Base-by-base conservation (phyloP, 164 flowering plant genomes). In the Vitis labrusca region DNA sequence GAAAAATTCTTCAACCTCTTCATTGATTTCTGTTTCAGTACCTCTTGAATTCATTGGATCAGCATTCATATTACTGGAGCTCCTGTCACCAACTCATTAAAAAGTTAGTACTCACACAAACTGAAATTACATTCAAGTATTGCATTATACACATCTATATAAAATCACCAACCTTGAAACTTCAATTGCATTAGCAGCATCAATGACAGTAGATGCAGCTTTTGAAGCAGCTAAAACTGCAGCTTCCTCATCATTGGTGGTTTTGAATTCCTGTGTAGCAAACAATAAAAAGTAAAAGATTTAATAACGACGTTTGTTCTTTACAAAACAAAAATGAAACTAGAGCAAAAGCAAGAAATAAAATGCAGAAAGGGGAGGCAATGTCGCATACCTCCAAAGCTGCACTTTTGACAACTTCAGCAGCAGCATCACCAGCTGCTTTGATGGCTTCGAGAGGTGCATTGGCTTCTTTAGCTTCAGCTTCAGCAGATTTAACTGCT, bases 361-460 rank as follows among this genome's bases (percentile, higher is more conserved):
- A 60, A 55, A 51, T 10, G n/a, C 13, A 54, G 5, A 60, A 44
- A 51, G 5, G 29, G 50, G 16, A 1, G 10, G 29, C 8, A 47
- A 61, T 10, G 27, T n/a, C 56, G 64, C 70, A 19, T 63, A 91
- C 99, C 88, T 96, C 99, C 53, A 84, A 72, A 65, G 97, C 98
- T 72, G 97, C 85, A 88, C 77, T 82, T 74, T 89, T 96, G 44
- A 96, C 97, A 37, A 89, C 83, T 74, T 96, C 98, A 70, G 97
- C 97, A 77, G 99, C 99, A 76, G 94, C 91, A 82, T 91, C 99
- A 69, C 93, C 91, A 80, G 92, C 99, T 59, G 97, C 95, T 80
- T 81, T 88, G 65, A 96, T 74, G 62, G 99, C 99, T 76, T 85
- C 97, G 13, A 63, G 77, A 66, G 96, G 92, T 60, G 95, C 97